Percentiles rank a stretch among this genome's conserved stretches.
phyloP scores from a whole-genome alignment of 352 stramenopile genomes.

The Pythium dissimile region DNA sequence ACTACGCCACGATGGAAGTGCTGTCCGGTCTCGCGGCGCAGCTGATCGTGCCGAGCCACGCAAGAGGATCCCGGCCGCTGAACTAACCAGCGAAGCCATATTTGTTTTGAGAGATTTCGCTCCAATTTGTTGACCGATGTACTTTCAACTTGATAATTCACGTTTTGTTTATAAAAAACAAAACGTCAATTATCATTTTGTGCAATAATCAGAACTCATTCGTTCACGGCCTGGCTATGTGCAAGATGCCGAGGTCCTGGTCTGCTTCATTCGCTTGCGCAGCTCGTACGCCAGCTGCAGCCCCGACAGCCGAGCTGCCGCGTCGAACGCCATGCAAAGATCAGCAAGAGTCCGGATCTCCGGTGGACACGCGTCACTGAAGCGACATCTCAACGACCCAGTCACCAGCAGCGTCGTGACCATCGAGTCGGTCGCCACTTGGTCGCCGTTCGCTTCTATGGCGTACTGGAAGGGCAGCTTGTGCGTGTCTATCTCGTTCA shows the following conservation, averaged over 20 bases:
- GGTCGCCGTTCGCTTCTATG: not conserved
- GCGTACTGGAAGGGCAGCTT: not conserved
- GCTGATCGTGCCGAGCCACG: slow-evolving; percentile 25
- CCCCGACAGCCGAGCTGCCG: slow-evolving; percentile 8
- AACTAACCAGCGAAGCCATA: too few relatives aligned
- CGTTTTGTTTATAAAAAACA: too few relatives aligned
- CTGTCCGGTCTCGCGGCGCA: slow-evolving; percentile 43
- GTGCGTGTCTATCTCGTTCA: slow-evolving; percentile 6
- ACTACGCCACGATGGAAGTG: slow-evolving; percentile 65
- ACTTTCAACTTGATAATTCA: too few relatives aligned
- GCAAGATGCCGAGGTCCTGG: too few relatives aligned
- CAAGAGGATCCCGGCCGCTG: too few relatives aligned
- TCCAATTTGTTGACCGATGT: too few relatives aligned
- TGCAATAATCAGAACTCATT: too few relatives aligned
- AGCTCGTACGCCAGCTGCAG: slow-evolving; percentile 18
- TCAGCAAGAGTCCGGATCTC: slow-evolving; percentile 10
- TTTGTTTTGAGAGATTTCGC: too few relatives aligned
- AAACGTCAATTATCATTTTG: too few relatives aligned
- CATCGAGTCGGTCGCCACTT: not conserved
- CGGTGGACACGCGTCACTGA: slow-evolving; percentile 16
- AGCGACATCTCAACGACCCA: slow-evolving; percentile 5
- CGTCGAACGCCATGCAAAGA: slow-evolving; percentile 18
- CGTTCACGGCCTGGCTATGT: too few relatives aligned
- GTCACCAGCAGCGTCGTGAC: slow-evolving; percentile 14
- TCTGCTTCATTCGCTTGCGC: too few relatives aligned